Evolutionary conservation across 1,139 yeast species (phyloP), one percentile per base, ranked within the genome.

Genomic region (Pichia norvegensis): DNA sequence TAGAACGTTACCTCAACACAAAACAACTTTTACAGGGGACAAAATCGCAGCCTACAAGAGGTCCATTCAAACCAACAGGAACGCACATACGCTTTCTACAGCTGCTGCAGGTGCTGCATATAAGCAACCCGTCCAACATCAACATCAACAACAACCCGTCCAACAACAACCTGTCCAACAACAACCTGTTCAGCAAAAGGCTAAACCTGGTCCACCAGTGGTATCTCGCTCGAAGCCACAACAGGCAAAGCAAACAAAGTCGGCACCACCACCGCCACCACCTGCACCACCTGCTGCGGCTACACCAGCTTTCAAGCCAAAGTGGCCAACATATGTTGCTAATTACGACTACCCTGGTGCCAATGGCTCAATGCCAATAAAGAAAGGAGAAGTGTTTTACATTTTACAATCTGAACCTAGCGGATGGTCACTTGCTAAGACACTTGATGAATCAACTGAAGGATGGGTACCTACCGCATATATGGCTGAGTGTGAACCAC

Each of bases 391-490:
- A 42, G 67, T 86, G 40, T 80, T 90, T 37, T 78, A 81, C 51
- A 78, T 90, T 40, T 70, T 82, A 8, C 79, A 74, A 57, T 76
- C 81, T 52, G 85, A 81, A 52, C 76, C 78, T 33, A 86, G 86
- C 58, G 97, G 96, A 3, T 90, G 97, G 97, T 90, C 95, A 54
- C 70, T 92, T 51, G 97, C 88, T 6, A 85, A 84, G 62, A 72
- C 79, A 20, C 65, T 82, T 51, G 90, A 85, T 57, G 92, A 85
- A 41, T 62, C 81, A 2, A 76, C 70, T 47, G 95, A 90, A 64
- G 99, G 98, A 4, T 94, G 98, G 98, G 92, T 95, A 11, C 99
- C 99, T 13, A 83, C 94, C 29, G 85, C 94, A 20, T 94, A 90
- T 62, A 78, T 92, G 58, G 81, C 78, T 46, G 85, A 82, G 57